These are phyloP conservation scores for Xylariaceae sp. DNA, from an alignment of 2,329 filamentous ascomycete genomes.

Conservation along the genomic window DNA sequence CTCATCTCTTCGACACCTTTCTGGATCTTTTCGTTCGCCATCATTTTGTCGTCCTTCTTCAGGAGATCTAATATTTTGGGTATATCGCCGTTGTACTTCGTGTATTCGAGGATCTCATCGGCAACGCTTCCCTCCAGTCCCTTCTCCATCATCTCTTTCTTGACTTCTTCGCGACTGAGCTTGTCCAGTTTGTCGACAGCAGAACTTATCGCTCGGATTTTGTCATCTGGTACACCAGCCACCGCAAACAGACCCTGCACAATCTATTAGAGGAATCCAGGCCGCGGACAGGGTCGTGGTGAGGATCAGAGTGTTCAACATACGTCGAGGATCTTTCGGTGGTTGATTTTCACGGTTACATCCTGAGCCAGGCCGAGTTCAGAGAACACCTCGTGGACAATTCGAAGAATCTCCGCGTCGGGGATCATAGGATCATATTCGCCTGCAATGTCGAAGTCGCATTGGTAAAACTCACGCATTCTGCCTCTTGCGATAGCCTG, in stretches of 20 bases:
- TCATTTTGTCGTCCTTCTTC: slow-evolving; percentile 53
- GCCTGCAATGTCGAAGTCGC: slow-evolving; percentile 74
- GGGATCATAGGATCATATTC: slow-evolving; percentile 68
- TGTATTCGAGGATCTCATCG: slow-evolving; percentile 68
- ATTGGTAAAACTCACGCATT: slow-evolving; percentile 77
- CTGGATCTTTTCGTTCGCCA: slow-evolving; percentile 59
- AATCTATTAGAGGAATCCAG: too few relatives aligned
- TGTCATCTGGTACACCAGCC: slow-evolving; percentile 69
- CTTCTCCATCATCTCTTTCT: slow-evolving; percentile 72
- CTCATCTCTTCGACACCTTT: slow-evolving; percentile 65
- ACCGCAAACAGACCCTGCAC: slow-evolving; percentile 62
- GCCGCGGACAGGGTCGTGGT: too few relatives aligned
- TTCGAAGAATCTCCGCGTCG: slow-evolving; percentile 67
- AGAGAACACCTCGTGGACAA: slow-evolving; percentile 68
- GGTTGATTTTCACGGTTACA: slow-evolving; percentile 74
- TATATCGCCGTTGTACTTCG: slow-evolving; percentile 57
- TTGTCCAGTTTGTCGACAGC: slow-evolving; percentile 80
- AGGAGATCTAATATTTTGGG: slow-evolving; percentile 59
- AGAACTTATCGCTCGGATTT: slow-evolving; percentile 67
- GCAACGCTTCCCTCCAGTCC: slow-evolving; percentile 61
- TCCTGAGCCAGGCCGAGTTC: slow-evolving; percentile 59
- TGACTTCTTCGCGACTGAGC: slow-evolving; percentile 66
- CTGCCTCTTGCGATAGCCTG: slow-evolving; percentile 63
- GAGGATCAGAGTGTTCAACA: background rate
- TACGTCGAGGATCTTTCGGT: slow-evolving; percentile 67